These are phyloP conservation scores for Colletotrichum australisinense DNA, from an alignment of 2,329 filamentous ascomycete species.

Conservation along the genomic window DNA sequence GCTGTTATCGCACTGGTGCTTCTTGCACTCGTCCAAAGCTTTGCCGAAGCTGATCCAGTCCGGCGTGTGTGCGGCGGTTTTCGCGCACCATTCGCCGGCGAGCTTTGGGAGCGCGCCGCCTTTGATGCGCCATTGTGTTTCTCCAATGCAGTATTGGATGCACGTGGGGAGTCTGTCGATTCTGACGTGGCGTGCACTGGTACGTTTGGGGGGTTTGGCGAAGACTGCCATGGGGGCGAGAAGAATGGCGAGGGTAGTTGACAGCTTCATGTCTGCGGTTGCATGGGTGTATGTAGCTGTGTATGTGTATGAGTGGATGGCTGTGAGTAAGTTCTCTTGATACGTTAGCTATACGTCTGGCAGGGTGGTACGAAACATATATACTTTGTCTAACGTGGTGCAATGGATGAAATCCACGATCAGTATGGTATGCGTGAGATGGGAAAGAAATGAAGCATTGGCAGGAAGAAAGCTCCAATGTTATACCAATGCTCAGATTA, in stretches of 20 bases:
- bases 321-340: accelerated
- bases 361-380: not conserved
- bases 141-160: not conserved
- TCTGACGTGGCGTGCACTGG: not conserved
- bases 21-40: not conserved
- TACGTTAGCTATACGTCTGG: not conserved
- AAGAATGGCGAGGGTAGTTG: not conserved
- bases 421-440: not conserved
- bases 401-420: not conserved
- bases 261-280: not conserved
- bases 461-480: not conserved
- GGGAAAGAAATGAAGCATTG: not conserved
- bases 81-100: not conserved
- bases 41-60: not conserved
- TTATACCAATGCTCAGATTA: too few relatives aligned
- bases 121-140: not conserved
- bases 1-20: not conserved
- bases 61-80: not conserved
- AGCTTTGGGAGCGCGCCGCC: not conserved
- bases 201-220: not conserved
- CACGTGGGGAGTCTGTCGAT: not conserved
- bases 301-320: not conserved
- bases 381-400: not conserved
- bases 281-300: not conserved
- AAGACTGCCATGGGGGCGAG: not conserved